Evolutionary conservation across 1,139 yeast species (phyloP).

Genomic region (Pichia terricola): DNA sequence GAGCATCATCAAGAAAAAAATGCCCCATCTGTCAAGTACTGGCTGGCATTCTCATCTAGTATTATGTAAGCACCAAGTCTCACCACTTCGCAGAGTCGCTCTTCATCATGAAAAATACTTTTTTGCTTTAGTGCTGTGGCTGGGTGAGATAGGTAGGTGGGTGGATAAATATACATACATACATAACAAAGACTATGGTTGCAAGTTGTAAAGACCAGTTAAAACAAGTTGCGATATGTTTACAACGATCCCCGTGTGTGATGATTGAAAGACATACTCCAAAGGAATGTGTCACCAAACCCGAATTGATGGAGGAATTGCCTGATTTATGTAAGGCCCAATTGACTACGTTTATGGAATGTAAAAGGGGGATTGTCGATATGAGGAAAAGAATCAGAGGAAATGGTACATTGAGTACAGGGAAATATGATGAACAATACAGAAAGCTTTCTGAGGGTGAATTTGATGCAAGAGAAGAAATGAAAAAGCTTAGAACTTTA

Average conservation of each 20-base stretch:
- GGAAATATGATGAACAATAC: constrained; percentile 81
- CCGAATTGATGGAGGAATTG: constrained; percentile 61
- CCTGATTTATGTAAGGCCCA: constrained; percentile 88
- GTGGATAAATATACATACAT: no score
- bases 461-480: constrained; percentile 73
- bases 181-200: constrained; percentile 16
- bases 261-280: constrained; percentile 85
- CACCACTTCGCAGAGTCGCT: no score
- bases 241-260: constrained; percentile 95
- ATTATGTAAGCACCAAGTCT: no score
- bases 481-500: constrained; percentile 52
- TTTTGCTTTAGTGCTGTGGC: no score
- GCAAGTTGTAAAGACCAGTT: constrained; percentile 77
- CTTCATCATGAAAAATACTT: no score
- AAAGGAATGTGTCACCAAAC: constrained; percentile 74
- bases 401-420: constrained; percentile 87
- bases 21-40: no score
- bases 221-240: constrained; percentile 86
- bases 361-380: constrained; percentile 76
- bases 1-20: no score
- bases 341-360: constrained; percentile 77
- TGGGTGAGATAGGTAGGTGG: no score
- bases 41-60: no score
- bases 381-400: constrained; percentile 91
- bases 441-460: constrained; percentile 71